These are phyloP conservation scores for Narthecium ossifragum DNA, from an alignment of 106 monocot species.

Conservation along the genomic window DNA sequence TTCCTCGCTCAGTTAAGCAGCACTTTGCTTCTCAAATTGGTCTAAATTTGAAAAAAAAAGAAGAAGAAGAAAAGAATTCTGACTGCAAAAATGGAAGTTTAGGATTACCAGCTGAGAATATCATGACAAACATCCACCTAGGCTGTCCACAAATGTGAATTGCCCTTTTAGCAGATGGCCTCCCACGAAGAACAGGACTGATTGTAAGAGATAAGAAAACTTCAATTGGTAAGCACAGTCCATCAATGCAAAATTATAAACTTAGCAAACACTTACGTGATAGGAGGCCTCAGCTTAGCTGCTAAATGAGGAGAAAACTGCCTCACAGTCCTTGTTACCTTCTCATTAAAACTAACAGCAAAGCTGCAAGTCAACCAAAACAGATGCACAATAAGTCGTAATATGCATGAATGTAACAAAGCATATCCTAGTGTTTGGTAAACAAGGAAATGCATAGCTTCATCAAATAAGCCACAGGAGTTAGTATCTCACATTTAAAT, in stretches of 20 bases:
- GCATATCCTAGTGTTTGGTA: too few species aligned
- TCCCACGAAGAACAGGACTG: slow-evolving; percentile 93
- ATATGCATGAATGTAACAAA: background rate
- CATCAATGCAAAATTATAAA: slow-evolving; percentile 1
- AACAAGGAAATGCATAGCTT: too few species aligned
- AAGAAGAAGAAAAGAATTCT: too few species aligned
- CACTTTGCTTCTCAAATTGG: too few species aligned
- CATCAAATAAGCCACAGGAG: too few species aligned
- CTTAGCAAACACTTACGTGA: slow-evolving; percentile 32
- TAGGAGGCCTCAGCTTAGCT: slow-evolving; percentile 84
- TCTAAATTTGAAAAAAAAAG: too few species aligned
- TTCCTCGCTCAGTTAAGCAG: too few species aligned
- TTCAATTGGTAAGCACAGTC: background rate
- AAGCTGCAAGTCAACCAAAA: slow-evolving; percentile 37
- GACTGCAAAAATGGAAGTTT: too few species aligned
- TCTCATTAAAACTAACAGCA: slow-evolving; percentile 87
- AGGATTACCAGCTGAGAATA: slow-evolving; percentile 64
- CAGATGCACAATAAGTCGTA: background rate
- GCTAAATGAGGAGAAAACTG: slow-evolving; percentile 86
- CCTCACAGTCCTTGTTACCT: slow-evolving; percentile 72
- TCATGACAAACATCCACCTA: slow-evolving; percentile 91
- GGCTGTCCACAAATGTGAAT: slow-evolving; percentile 94
- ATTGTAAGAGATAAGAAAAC: too few species aligned
- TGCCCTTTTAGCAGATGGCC: slow-evolving; percentile 65
- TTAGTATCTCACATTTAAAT: too few species aligned